Evolutionary conservation across 2,329 filamentous ascomycete species (phyloP).

Genomic region (Microcyclosporella mali): DNA sequence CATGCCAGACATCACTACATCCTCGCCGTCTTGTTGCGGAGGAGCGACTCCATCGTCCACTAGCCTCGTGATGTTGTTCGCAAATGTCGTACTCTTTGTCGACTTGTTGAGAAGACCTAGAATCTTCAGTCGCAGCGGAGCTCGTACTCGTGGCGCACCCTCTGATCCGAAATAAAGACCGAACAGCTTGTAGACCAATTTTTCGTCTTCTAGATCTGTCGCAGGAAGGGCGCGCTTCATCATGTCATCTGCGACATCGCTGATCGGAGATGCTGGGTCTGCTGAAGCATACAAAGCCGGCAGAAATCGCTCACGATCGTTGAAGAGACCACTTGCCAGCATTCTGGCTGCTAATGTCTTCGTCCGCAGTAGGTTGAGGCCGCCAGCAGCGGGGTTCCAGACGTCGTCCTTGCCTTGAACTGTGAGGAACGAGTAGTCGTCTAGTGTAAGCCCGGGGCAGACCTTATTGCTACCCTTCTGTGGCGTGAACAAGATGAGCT

Average conservation of each 20-base stretch:
- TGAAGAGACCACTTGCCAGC: constrained; percentile 79
- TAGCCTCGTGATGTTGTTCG: constrained; percentile 60
- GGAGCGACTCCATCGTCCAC: constrained; percentile 60
- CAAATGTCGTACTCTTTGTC: constrained; percentile 62
- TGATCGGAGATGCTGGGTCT: constrained; percentile 72
- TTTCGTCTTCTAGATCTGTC: constrained; percentile 64
- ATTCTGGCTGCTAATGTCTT: constrained; percentile 65
- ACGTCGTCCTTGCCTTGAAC: constrained; percentile 61
- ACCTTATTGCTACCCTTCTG: constrained; percentile 32
- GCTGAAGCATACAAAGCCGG: constrained; percentile 78
- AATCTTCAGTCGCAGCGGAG: constrained; percentile 70
- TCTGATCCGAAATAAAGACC: constrained; percentile 62
- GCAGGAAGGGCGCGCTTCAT: constrained; percentile 67
- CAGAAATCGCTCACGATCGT: constrained; percentile 73
- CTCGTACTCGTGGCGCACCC: constrained; percentile 47
- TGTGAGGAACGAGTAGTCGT: constrained; percentile 64
- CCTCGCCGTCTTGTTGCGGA: constrained; percentile 25
- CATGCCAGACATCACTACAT: constrained; percentile 28
- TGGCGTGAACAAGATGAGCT: constrained; percentile 62
- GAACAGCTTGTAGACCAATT: constrained; percentile 61
- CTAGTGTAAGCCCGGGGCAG: constrained; percentile 57
- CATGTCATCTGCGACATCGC: constrained; percentile 80
- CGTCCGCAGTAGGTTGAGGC: constrained; percentile 61
- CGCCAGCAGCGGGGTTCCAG: constrained; percentile 58
- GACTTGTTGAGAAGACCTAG: constrained; percentile 73